Conservation (phyloP, 805 yeast genomes). For the Metschnikowia vanudenii region DNA sequence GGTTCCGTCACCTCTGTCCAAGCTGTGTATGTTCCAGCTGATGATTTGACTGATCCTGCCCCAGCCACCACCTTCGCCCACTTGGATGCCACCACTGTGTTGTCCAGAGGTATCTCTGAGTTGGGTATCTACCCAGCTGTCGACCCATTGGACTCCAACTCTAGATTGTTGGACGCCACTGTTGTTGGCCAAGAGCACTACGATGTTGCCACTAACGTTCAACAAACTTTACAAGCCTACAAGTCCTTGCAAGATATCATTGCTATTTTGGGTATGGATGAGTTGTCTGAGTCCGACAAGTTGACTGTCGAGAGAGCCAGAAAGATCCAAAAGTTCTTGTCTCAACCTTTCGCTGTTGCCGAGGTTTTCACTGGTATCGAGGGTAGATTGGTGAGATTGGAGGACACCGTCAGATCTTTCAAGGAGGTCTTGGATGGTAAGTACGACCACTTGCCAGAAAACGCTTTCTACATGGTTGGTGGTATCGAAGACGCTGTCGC, state of each 20-base stretch:
- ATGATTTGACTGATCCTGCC: conserved; percentile 99
- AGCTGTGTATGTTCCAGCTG: conserved; percentile 99
- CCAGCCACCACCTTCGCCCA: conserved; percentile 99
- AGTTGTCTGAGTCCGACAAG: conserved; percentile 97
- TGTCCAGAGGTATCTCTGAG: conserved; percentile 99
- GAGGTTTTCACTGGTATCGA: conserved; percentile 99
- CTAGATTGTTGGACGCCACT: conserved; percentile 95
- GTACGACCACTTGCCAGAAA: conserved; percentile 98
- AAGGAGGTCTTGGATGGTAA: conserved; percentile 97
- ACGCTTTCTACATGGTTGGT: conserved; percentile 99
- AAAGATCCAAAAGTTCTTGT: conserved; percentile 99
- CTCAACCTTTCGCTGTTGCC: conserved; percentile 99
- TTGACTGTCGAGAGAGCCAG: conserved; percentile 99
- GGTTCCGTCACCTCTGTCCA: conserved; percentile 99
- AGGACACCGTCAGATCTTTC: conserved; percentile 93
- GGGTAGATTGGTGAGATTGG: conserved; percentile 95
- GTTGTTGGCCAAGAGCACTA: conserved; percentile 99
- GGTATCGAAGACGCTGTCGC: conserved; percentile 98
- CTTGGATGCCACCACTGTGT: conserved; percentile 99
- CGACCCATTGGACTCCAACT: conserved; percentile 99
- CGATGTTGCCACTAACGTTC: conserved; percentile 90
- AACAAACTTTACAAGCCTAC: conserved; percentile 99
- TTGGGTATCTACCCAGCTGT: conserved; percentile 99
- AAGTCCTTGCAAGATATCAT: conserved; percentile 99
- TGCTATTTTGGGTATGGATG: conserved; percentile 99